Percentiles rank a stretch among this genome's conserved stretches.
These are phyloP conservation scores for Stephania yunnanensis DNA, from an alignment of 164 flowering plant species.

Conservation along the genomic window DNA sequence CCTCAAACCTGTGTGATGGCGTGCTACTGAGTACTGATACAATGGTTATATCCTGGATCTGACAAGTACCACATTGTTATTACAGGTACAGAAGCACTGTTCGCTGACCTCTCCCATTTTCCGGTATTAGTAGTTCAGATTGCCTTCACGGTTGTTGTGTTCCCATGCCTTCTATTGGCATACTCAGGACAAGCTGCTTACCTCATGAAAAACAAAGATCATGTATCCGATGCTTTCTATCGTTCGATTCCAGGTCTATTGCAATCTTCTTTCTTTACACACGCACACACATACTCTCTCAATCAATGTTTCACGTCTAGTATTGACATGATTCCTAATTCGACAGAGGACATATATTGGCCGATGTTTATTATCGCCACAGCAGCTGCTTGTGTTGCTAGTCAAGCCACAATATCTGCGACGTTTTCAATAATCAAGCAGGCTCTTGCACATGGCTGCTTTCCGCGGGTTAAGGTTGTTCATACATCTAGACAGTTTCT, in stretches of 20 bases:
- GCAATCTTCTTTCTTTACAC: neutral
- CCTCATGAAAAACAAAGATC: constrained; percentile 53
- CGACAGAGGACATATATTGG: constrained; percentile 79
- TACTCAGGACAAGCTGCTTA: constrained; percentile 97
- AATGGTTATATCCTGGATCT: neutral
- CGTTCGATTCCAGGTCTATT: constrained; percentile 84
- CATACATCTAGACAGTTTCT: constrained; percentile 74
- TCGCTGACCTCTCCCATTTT: constrained; percentile 90
- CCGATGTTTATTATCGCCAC: constrained; percentile 78
- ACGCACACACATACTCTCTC: neutral
- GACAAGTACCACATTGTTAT: constrained; percentile 1
- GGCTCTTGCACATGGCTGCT: constrained; percentile 84
- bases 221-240: constrained; percentile 73
- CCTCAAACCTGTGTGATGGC: neutral
- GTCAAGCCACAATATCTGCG: constrained; percentile 88
- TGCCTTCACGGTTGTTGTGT: constrained; percentile 84
- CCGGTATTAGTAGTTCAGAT: constrained; percentile 82
- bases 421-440: constrained; percentile 91
- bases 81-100: constrained; percentile 96
- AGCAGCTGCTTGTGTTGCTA: constrained; percentile 80
- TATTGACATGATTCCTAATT: constrained; percentile 3
- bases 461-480: constrained; percentile 84
- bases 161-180: constrained; percentile 91
- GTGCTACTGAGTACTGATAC: neutral
- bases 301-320: neutral